These are phyloP conservation scores for Geoglossum cookeanum DNA, from an alignment of 2,329 filamentous ascomycete species.

Conservation along the genomic window DNA sequence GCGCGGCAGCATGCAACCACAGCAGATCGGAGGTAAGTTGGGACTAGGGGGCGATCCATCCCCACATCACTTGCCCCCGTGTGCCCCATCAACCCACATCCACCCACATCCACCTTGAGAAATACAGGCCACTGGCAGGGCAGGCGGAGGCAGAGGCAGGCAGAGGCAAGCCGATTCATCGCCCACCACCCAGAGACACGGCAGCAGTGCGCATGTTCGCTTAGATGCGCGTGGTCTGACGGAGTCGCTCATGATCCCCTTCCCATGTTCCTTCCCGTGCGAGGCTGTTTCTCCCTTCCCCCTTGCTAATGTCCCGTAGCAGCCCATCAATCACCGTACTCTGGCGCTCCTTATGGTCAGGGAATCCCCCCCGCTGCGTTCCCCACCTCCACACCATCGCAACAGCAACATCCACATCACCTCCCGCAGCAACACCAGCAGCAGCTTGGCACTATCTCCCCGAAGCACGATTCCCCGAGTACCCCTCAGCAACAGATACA, in stretches of 20 bases:
- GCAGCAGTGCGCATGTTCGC: neutral
- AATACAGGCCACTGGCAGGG: neutral
- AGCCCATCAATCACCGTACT: constrained; percentile 1
- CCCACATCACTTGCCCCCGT: too few relatives aligned
- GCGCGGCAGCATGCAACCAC: neutral
- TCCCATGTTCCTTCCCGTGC: neutral
- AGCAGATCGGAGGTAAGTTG: constrained; percentile 1
- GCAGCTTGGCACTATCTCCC: constrained; percentile 9
- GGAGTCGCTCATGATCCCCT: neutral
- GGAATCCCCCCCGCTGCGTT: neutral
- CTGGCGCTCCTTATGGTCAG: neutral
- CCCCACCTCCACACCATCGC: neutral
- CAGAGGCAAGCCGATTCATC: neutral
- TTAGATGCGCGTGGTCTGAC: neutral
- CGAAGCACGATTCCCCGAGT: neutral
- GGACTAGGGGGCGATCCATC: neutral
- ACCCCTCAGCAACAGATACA: constrained; percentile 14
- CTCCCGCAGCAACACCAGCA: constrained; percentile 15
- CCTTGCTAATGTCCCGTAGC: neutral
- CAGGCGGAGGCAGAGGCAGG: neutral
- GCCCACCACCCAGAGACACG: neutral
- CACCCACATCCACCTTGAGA: too few relatives aligned
- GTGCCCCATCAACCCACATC: too few relatives aligned
- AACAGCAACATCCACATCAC: constrained; percentile 14
- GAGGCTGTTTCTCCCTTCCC: neutral